A percentile compares a stretch with the other conserved stretches of the same genome.
Conservation (phyloP, 805 yeast genomes). For the Limtongia smithiae region DNA sequence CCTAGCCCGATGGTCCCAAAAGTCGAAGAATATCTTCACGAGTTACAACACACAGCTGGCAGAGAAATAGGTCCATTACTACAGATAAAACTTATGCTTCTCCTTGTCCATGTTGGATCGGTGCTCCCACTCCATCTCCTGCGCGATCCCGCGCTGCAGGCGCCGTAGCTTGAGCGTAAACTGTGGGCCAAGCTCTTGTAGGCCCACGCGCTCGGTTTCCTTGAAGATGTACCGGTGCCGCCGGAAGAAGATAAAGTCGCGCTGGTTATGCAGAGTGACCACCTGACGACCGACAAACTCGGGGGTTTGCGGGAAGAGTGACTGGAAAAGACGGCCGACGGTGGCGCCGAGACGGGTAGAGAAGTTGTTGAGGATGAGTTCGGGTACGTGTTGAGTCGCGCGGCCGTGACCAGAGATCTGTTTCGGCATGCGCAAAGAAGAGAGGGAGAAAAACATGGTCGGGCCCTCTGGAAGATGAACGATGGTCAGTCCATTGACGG, state of each 20-base stretch:
- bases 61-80: not conserved
- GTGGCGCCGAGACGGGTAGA: slow-evolving; percentile 89
- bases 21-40: not conserved
- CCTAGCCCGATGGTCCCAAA: not conserved
- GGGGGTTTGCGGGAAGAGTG: slow-evolving; percentile 87
- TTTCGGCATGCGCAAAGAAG: slow-evolving; percentile 72
- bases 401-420: slow-evolving; percentile 83
- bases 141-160: slow-evolving; percentile 85
- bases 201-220: slow-evolving; percentile 87
- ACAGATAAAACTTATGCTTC: slow-evolving; percentile 85
- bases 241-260: slow-evolving; percentile 93
- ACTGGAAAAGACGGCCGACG: slow-evolving; percentile 86
- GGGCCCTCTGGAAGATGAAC: slow-evolving; percentile 96
- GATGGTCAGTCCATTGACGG: slow-evolving; percentile 86
- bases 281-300: slow-evolving; percentile 95
- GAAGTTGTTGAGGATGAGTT: slow-evolving; percentile 86
- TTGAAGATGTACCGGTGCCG: slow-evolving; percentile 88
- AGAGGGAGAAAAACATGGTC: slow-evolving; percentile 81
- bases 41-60: too few relatives aligned
- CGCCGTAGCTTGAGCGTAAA: slow-evolving; percentile 86
- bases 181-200: slow-evolving; percentile 96
- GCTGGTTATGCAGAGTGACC: slow-evolving; percentile 89
- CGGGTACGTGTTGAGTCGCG: slow-evolving; percentile 88
- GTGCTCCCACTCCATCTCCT: slow-evolving; percentile 95
- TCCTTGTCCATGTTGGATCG: slow-evolving; percentile 95